Percentiles rank a stretch among this genome's conserved stretches.
phyloP scores from a whole-genome alignment of 2,329 filamentous ascomycete species.

The Elsinoe necatrix region DNA sequence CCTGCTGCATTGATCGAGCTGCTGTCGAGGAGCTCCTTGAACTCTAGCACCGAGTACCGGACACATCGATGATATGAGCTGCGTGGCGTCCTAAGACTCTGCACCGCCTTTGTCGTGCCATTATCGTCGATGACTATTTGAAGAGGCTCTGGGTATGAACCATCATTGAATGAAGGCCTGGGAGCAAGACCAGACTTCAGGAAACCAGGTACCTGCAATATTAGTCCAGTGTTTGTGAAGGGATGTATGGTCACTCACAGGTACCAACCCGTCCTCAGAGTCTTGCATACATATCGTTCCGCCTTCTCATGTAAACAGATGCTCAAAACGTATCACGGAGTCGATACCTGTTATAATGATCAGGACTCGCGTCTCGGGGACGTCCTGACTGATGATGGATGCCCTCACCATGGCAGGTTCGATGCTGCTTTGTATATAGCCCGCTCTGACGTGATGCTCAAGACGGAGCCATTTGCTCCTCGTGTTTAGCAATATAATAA shows the following conservation, averaged over 20 bases:
- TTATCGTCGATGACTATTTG: constrained; percentile 47
- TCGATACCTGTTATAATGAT: constrained; percentile 75
- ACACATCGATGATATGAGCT: constrained; percentile 75
- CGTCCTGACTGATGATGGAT: constrained; percentile 1
- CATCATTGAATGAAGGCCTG: constrained; percentile 78
- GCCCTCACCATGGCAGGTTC: background rate
- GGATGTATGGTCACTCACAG: constrained; percentile 40
- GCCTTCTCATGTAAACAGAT: constrained; percentile 28
- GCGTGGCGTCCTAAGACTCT: constrained; percentile 68
- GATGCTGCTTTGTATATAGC: background rate
- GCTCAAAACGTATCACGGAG: background rate
- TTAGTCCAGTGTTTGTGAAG: background rate
- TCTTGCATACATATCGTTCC: constrained; percentile 87
- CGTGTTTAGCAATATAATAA: too few species aligned
- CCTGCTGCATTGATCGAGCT: constrained; percentile 80
- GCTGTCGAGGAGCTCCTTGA: constrained; percentile 75
- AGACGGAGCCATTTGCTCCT: too few species aligned
- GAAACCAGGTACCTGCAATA: constrained; percentile 51
- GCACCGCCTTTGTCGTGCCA: constrained; percentile 45
- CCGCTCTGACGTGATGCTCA: too few species aligned
- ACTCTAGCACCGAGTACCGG: constrained; percentile 77
- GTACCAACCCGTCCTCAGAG: constrained; percentile 69
- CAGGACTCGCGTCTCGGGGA: constrained; percentile 69
- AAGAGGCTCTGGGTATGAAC: constrained; percentile 48
- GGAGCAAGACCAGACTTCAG: constrained; percentile 74